Base-by-base conservation (phyloP, 2,329 filamentous ascomycete species). In the Cladosporium velox region DNA sequence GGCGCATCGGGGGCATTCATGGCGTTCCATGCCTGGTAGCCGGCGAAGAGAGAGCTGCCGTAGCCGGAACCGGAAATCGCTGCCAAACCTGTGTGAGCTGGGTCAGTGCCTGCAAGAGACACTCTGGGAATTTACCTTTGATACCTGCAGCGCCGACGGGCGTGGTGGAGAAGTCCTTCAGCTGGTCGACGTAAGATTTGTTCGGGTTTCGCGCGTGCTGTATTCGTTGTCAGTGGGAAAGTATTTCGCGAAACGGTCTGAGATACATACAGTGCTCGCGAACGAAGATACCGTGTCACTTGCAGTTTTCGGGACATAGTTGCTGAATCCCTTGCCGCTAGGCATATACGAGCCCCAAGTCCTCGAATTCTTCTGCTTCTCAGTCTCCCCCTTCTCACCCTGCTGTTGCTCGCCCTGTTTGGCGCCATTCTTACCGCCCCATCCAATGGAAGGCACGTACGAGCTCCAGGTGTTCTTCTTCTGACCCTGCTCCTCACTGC, bases 161-260 rank as follows among this genome's bases (percentile, higher is more conserved):
- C 7, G 82, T 84, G 69, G 82, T 81, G 0, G 79, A 81, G 67
- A 84, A 83, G 65, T 83, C 81, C 65, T 81, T 80, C 15, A 84
- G 72, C 68, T 84, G 82, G 69, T 83, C 80, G 4, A 81, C 75
- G 67, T 82, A 83, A 54, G 79, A 79, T 70, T 84, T 84, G 62
- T 77, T 80, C 2, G 79, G 79, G 66, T 84, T 81, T 38, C 81
- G 77, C 30, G 79, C 70, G 67, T 83, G 81, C 70, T 76, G 61
- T 35, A 15, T 1, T 4, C 18, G 14, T 44, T 41, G 65, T 68
- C 59, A 69, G 54, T 41, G 4, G 11, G 26, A 18, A 1, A 35
- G 5, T 5, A 8, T 10, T 6, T 54, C n/a, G 18, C 14, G 6
- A 34, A 11, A 6, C 7, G 28, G 3, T 32, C n/a, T 30, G 3